Evolutionary conservation across 495 filamentous ascomycete species (phyloP).

Genomic region (Neurospora sp.): DNA sequence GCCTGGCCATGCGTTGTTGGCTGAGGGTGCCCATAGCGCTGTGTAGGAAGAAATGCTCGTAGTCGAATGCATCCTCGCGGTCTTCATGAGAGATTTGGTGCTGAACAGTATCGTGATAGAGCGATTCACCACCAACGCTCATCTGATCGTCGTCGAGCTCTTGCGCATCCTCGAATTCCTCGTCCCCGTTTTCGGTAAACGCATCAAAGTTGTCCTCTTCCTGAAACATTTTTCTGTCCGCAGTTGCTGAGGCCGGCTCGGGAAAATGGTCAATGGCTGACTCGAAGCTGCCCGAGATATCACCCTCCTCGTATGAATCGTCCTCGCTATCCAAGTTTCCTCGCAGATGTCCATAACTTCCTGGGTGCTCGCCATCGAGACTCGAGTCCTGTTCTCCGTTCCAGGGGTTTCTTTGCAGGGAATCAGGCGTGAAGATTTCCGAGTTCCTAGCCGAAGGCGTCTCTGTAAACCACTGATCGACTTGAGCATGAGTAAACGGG

Average conservation of each 20-base stretch:
- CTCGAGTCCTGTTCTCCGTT: slow-evolving; percentile 26
- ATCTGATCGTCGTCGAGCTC: slow-evolving; percentile 23
- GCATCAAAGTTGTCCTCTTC: slow-evolving; percentile 26
- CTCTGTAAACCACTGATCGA: slow-evolving; percentile 62
- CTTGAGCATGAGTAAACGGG: slow-evolving; percentile 63
- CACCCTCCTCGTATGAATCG: neutral
- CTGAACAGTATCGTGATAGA: slow-evolving; percentile 47
- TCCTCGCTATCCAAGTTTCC: neutral
- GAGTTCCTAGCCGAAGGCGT: slow-evolving; percentile 21
- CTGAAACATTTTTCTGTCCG: neutral
- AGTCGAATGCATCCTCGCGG: slow-evolving; percentile 93
- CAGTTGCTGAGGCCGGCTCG: slow-evolving; percentile 1
- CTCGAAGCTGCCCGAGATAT: neutral
- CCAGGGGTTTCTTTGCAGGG: slow-evolving; percentile 18
- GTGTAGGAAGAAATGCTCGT: slow-evolving; percentile 90
- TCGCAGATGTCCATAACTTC: neutral
- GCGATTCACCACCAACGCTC: slow-evolving; percentile 43
- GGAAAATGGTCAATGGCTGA: slow-evolving; percentile 3
- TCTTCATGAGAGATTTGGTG: slow-evolving; percentile 68
- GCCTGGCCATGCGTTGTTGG: slow-evolving; percentile 32
- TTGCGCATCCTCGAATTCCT: slow-evolving; percentile 6
- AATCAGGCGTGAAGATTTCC: slow-evolving; percentile 6
- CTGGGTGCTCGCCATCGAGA: slow-evolving; percentile 13
- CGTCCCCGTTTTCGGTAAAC: slow-evolving; percentile 27
- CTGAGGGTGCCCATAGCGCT: slow-evolving; percentile 71